Evolutionary conservation across 805 yeast species (phyloP).

Genomic region (Gaillardinia entomophila): DNA sequence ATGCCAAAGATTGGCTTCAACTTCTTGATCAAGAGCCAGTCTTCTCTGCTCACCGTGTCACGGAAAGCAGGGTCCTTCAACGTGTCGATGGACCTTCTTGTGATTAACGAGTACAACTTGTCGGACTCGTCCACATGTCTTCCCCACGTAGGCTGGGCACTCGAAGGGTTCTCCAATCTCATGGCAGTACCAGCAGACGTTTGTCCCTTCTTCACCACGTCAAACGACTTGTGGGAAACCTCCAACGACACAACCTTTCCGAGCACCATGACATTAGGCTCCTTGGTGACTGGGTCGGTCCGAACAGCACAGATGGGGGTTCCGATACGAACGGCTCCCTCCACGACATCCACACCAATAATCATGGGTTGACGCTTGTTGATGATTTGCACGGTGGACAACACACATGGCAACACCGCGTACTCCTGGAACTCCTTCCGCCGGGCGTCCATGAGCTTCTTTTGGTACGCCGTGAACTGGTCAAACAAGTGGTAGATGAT

Average conservation of each 20-base stretch:
- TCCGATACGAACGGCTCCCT: conserved; percentile 84
- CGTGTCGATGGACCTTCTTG: conserved; percentile 91
- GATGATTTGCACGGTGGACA: conserved; percentile 91
- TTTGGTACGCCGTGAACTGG: conserved; percentile 88
- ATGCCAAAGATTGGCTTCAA: conserved; percentile 87
- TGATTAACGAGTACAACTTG: conserved; percentile 78
- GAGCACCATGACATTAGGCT: conserved; percentile 60
- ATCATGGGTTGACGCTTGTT: conserved; percentile 99
- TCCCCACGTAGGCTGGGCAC: conserved; percentile 97
- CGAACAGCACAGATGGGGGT: conserved; percentile 96
- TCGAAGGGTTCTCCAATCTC: conserved; percentile 89
- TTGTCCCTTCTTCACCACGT: conserved; percentile 84
- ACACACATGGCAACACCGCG: conserved; percentile 93
- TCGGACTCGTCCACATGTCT: conserved; percentile 97
- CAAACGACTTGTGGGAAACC: conserved; percentile 85
- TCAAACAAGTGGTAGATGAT: conserved; percentile 96
- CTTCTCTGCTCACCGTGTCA: conserved; percentile 88
- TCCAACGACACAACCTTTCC: conserved; percentile 93
- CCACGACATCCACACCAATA: conserved; percentile 95
- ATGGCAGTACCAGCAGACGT: conserved; percentile 98
- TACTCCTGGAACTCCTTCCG: conserved; percentile 81
- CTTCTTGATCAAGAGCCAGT: conserved; percentile 88
- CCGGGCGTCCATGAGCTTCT: conserved; percentile 79
- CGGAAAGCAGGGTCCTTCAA: conserved; percentile 98
- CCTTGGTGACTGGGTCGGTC: conserved; percentile 78